These are phyloP conservation scores for Hirschioporus abietinus DNA, from an alignment of 768 basidiomycete species.

Conservation along the genomic window DNA sequence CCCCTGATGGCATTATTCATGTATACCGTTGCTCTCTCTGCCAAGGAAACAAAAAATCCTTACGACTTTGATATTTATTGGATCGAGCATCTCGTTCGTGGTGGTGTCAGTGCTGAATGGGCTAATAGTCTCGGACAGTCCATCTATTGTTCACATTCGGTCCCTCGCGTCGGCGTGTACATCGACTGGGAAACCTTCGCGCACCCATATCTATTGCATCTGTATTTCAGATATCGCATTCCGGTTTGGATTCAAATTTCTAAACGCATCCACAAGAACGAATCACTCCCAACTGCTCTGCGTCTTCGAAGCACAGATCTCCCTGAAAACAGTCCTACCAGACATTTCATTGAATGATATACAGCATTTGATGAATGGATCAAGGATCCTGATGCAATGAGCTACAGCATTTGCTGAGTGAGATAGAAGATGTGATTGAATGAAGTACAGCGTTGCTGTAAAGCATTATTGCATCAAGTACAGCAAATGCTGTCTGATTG, in stretches of 20 bases:
- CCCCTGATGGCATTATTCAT: not conserved
- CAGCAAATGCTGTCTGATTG: no score
- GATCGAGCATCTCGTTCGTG: not conserved
- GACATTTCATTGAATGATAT: no score
- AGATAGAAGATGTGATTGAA: no score
- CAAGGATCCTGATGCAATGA: no score
- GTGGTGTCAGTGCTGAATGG: not conserved
- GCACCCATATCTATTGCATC: not conserved
- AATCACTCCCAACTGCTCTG: not conserved
- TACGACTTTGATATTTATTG: not conserved
- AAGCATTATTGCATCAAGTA: no score
- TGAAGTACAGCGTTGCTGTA: no score
- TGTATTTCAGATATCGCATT: not conserved
- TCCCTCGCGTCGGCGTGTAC: not conserved
- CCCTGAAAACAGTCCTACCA: no score
- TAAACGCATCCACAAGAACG: not conserved
- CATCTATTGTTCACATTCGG: not conserved
- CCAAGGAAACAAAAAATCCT: not conserved
- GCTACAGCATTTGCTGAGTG: no score
- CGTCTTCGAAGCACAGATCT: not conserved
- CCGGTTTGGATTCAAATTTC: not conserved
- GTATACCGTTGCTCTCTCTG: not conserved
- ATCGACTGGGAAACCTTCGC: not conserved
- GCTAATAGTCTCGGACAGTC: not conserved
- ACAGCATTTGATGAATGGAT: no score